Percentiles rank a stretch among this genome's conserved stretches.
These are phyloP conservation scores for Purshia tridentata DNA, from an alignment of 306 rosid genomes.

Conservation along the genomic window DNA sequence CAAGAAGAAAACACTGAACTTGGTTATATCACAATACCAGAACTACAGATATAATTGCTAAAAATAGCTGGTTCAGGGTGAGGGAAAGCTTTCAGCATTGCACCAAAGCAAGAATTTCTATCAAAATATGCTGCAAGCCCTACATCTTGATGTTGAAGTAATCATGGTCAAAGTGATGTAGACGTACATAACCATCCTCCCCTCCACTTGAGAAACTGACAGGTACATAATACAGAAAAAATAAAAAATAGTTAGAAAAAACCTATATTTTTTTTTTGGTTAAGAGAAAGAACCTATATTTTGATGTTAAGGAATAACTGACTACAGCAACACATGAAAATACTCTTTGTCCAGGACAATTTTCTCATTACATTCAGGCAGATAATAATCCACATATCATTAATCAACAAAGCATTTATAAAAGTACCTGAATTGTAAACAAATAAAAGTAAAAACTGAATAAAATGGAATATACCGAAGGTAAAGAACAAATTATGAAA, in stretches of 20 bases:
- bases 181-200: constrained; percentile 88
- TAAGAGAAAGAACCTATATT: neutral
- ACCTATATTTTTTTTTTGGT: too few species aligned
- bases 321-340: neutral
- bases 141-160: constrained; percentile 86
- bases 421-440: too few species aligned
- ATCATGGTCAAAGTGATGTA: constrained; percentile 89
- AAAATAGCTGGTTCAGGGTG: neutral
- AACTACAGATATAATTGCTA: neutral
- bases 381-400: neutral
- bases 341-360: neutral
- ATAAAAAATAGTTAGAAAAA: neutral
- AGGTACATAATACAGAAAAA: neutral
- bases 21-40: constrained; percentile 5
- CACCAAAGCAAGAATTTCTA: neutral
- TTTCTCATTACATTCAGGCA: neutral
- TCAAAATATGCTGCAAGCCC: constrained; percentile 25
- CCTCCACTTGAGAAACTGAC: constrained; percentile 94
- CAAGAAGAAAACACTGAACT: neutral
- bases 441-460: too few species aligned
- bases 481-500: too few species aligned
- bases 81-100: neutral
- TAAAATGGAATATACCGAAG: too few species aligned
- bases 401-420: neutral
- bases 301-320: neutral